A percentile compares a stretch with the other conserved stretches of the same genome.
These are phyloP conservation scores for Hippophae rhamnoides DNA, from an alignment of 306 rosid genomes.

Conservation along the genomic window DNA sequence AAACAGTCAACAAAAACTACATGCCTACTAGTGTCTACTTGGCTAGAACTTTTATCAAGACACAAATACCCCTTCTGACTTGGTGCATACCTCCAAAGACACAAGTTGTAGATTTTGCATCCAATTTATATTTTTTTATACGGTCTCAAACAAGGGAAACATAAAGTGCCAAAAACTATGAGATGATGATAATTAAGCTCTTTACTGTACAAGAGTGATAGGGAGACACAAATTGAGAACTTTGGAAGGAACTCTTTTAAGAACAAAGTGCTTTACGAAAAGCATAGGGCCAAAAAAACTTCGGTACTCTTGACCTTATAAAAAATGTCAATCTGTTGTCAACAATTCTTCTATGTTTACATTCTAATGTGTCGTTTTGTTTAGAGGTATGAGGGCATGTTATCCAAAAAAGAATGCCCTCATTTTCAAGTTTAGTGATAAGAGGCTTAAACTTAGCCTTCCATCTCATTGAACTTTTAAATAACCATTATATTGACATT, in stretches of 20 bases:
- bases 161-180: not conserved
- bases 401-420: not conserved
- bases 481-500: too few relatives aligned
- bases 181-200: not conserved
- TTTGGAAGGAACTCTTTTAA: not conserved
- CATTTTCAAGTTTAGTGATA: not conserved
- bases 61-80: not conserved
- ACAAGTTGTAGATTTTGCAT: not conserved
- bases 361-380: not conserved
- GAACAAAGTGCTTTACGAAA: not conserved
- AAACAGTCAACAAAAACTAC: not conserved
- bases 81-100: not conserved
- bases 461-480: not conserved
- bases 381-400: not conserved
- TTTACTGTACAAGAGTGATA: not conserved
- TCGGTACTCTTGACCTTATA: not conserved
- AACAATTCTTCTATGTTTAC: not conserved
- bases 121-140: not conserved
- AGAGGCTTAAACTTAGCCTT: not conserved
- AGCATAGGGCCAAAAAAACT: not conserved
- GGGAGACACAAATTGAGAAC: not conserved
- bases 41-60: rapidly evolving
- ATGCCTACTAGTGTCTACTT: not conserved
- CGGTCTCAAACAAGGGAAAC: not conserved
- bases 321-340: not conserved